Evolutionary conservation across 2,329 filamentous ascomycete species (phyloP).

Genomic region (Beauveria sp.): DNA sequence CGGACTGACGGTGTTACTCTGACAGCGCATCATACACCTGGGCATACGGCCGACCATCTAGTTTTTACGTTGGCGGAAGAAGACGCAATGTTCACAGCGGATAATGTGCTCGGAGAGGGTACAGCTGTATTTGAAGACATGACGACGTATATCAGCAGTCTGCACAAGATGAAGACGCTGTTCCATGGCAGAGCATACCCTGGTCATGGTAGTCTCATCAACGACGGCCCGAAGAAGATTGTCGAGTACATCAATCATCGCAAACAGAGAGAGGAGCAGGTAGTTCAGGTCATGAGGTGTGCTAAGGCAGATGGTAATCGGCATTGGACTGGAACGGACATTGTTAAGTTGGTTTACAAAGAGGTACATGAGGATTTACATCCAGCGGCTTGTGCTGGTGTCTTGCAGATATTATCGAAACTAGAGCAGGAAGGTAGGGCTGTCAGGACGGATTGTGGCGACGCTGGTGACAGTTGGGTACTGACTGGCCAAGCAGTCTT

Average conservation of each 20-base stretch:
- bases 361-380: slow-evolving; percentile 71
- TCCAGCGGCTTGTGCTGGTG: slow-evolving; percentile 64
- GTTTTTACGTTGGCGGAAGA: slow-evolving; percentile 70
- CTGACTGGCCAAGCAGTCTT: slow-evolving; percentile 18
- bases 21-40: slow-evolving; percentile 51
- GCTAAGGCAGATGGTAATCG: slow-evolving; percentile 16
- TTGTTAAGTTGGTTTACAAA: slow-evolving; percentile 83
- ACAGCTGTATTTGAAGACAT: slow-evolving; percentile 81
- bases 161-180: slow-evolving; percentile 59
- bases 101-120: slow-evolving; percentile 82
- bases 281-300: slow-evolving; percentile 54
- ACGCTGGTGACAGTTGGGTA: slow-evolving; percentile 17
- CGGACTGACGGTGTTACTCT: slow-evolving; percentile 55
- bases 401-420: slow-evolving; percentile 74
- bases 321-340: slow-evolving; percentile 64
- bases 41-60: slow-evolving; percentile 80
- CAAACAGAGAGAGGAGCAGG: slow-evolving; percentile 69
- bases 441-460: slow-evolving; percentile 21
- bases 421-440: slow-evolving; percentile 67
- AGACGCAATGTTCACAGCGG: slow-evolving; percentile 78
- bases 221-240: slow-evolving; percentile 64
- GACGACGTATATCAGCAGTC: slow-evolving; percentile 56
- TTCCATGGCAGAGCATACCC: slow-evolving; percentile 72
- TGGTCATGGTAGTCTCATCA: slow-evolving; percentile 75
- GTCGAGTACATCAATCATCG: slow-evolving; percentile 78